A percentile compares a stretch with the other conserved stretches of the same genome.
Conservation (phyloP, 1,284 basidiomycete species). For the Rhodotorula sp. region DNA sequence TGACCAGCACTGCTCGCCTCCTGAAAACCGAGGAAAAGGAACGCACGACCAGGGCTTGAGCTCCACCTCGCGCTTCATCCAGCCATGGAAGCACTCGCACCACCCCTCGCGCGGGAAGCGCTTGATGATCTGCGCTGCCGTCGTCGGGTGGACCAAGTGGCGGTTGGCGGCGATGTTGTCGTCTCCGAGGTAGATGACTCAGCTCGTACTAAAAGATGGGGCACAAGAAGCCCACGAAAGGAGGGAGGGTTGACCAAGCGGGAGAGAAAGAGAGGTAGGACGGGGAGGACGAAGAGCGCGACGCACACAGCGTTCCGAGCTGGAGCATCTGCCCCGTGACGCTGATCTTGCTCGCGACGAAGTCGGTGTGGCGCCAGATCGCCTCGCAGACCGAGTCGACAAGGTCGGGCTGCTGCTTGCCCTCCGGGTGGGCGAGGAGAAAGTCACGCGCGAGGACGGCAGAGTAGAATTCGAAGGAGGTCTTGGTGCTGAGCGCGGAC, state of each 20-base stretch:
- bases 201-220: too few species aligned
- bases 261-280: too few species aligned
- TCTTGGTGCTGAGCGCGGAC: conserved; percentile 52
- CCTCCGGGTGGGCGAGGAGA: conserved; percentile 53
- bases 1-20: too few species aligned
- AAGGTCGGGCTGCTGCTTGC: conserved; percentile 54
- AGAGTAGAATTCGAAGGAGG: conserved; percentile 62
- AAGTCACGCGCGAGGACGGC: conserved; percentile 18
- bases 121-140: neutral
- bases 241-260: neutral
- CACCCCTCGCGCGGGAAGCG: conserved; percentile 2
- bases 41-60: conserved; percentile 22
- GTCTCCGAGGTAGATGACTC: neutral
- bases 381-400: conserved; percentile 63
- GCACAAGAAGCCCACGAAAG: too few species aligned
- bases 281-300: too few species aligned
- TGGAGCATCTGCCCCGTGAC: conserved; percentile 61
- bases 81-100: conserved; percentile 11
- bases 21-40: neutral
- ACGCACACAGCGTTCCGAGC: conserved; percentile 56
- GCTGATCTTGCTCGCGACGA: conserved; percentile 57
- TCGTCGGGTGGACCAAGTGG: neutral
- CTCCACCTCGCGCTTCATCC: conserved; percentile 16
- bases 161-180: conserved; percentile 11
- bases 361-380: conserved; percentile 63